Evolutionary conservation across 1,284 basidiomycete genomes (phyloP).

Genomic region (Volvariella surrecta): DNA sequence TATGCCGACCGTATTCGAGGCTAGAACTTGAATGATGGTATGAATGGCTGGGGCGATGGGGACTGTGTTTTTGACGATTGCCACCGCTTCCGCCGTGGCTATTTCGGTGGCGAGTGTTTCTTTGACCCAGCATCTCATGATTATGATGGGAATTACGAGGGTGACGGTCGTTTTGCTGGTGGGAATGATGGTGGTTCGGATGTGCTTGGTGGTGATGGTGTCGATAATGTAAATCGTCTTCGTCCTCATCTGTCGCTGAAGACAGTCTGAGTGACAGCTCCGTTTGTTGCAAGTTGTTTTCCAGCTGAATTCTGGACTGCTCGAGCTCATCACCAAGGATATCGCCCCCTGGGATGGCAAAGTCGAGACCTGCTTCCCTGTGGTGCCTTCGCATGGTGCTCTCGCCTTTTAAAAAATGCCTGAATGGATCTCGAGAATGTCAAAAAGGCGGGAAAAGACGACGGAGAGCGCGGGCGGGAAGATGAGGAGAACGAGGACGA

Average conservation of each 20-base stretch:
- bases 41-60: conserved; percentile 22
- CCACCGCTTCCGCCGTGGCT: background rate
- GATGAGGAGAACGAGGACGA: background rate
- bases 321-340: conserved; percentile 67
- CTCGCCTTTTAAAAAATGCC: background rate
- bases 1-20: conserved; percentile 63
- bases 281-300: conserved; percentile 63
- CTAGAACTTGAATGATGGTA: conserved; percentile 26
- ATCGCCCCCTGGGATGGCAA: conserved; percentile 25
- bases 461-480: background rate
- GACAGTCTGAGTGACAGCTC: conserved; percentile 62
- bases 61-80: background rate
- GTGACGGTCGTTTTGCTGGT: too few relatives aligned
- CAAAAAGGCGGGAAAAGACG: background rate
- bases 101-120: too few relatives aligned
- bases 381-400: background rate
- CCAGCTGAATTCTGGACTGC: conserved; percentile 61
- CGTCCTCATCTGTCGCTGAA: conserved; percentile 32
- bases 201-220: conserved; percentile 19
- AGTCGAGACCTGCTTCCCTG: background rate
- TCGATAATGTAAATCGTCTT: conserved; percentile 9
- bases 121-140: too few relatives aligned
- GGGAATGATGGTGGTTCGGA: too few relatives aligned
- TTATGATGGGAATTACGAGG: too few relatives aligned
- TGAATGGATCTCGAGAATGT: background rate